Evolutionary conservation across 2,329 filamentous ascomycete species (phyloP).

Genomic region (Cercospora citrullina): DNA sequence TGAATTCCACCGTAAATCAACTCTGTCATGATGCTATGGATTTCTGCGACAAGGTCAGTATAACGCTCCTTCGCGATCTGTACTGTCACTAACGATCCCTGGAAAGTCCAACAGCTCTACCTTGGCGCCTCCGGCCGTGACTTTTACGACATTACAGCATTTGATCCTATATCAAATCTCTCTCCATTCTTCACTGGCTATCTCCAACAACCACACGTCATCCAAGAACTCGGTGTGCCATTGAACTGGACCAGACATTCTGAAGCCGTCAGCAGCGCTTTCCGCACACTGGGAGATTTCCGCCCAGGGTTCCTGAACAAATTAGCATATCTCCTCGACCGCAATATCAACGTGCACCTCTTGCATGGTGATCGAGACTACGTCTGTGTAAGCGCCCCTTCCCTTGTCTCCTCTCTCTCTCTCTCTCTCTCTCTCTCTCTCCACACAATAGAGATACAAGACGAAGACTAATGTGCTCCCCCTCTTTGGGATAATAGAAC

Average conservation of each 20-base stretch:
- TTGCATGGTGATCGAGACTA: constrained; percentile 60
- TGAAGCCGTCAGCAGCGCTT: constrained; percentile 30
- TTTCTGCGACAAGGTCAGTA: constrained; percentile 42
- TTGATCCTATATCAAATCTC: constrained; percentile 37
- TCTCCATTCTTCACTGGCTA: constrained; percentile 44
- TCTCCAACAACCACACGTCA: constrained; percentile 57
- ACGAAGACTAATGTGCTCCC: too few relatives aligned
- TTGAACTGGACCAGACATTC: constrained; percentile 56
- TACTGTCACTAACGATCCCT: too few relatives aligned
- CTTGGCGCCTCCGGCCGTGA: constrained; percentile 38
- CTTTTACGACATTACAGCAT: constrained; percentile 54
- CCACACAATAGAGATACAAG: too few relatives aligned
- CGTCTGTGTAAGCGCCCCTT: constrained; percentile 30
- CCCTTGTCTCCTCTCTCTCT: background rate
- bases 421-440: background rate
- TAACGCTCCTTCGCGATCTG: too few relatives aligned
- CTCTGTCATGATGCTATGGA: constrained; percentile 48
- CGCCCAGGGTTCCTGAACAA: constrained; percentile 51
- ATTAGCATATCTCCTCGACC: constrained; percentile 56
- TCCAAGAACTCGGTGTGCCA: constrained; percentile 57
- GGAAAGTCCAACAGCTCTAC: too few relatives aligned
- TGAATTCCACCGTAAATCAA: constrained; percentile 40
- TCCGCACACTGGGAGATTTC: constrained; percentile 49
- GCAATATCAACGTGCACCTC: constrained; percentile 56
- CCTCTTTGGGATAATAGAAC: constrained; percentile 36